Conservation (phyloP, 768 basidiomycete genomes). For the Rhodotorula paludigena region DNA sequence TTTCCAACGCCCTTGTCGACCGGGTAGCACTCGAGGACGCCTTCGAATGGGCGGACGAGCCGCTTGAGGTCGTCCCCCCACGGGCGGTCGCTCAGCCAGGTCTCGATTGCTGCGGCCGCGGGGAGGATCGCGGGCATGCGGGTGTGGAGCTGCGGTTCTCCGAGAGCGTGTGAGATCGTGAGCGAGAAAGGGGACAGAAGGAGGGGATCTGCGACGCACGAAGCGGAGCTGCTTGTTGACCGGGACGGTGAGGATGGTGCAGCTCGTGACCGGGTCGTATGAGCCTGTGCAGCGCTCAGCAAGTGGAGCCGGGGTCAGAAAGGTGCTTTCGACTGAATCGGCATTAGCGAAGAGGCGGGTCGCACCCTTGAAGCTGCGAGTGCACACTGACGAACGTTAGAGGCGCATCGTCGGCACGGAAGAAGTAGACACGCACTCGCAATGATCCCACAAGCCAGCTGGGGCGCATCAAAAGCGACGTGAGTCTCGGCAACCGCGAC, state of each 20-base stretch:
- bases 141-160: slow-evolving; percentile 63
- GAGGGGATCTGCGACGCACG: slow-evolving; percentile 8
- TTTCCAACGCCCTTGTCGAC: slow-evolving; percentile 55
- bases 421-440: slow-evolving; percentile 15
- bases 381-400: neutral
- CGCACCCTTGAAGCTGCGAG: neutral
- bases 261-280: slow-evolving; percentile 63
- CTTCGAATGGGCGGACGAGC: slow-evolving; percentile 61
- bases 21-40: slow-evolving; percentile 66
- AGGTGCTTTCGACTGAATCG: no score
- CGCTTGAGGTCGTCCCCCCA: slow-evolving; percentile 63
- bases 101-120: slow-evolving; percentile 56
- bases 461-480: neutral
- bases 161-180: neutral
- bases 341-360: no score
- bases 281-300: slow-evolving; percentile 38
- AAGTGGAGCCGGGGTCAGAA: no score
- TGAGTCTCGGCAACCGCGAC: neutral
- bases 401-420: no score
- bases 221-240: slow-evolving; percentile 66
- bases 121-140: slow-evolving; percentile 72
- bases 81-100: slow-evolving; percentile 66
- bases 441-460: slow-evolving; percentile 35
- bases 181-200: no score
- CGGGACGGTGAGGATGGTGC: slow-evolving; percentile 81